Evolutionary conservation across 495 filamentous ascomycete genomes (phyloP).

Genomic region (Aspergillus cavernicola): DNA sequence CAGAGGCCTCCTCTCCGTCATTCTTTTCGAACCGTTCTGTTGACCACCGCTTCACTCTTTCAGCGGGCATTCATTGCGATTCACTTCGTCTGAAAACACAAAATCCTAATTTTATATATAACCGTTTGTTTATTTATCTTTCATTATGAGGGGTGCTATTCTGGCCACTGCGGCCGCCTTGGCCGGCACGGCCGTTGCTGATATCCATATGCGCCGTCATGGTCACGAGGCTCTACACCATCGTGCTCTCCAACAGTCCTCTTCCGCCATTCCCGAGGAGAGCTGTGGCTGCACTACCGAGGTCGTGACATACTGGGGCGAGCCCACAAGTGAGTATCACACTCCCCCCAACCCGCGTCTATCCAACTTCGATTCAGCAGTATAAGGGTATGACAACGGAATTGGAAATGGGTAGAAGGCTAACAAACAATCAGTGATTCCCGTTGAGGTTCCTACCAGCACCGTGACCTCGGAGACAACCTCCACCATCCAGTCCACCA

Average conservation of each 20-base stretch:
- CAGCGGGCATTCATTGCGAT: slow-evolving; percentile 80
- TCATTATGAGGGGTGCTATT: slow-evolving; percentile 66
- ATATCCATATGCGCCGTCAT: slow-evolving; percentile 54
- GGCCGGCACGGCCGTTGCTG: slow-evolving; percentile 57
- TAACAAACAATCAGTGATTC: slow-evolving; percentile 4
- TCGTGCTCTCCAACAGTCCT: slow-evolving; percentile 23
- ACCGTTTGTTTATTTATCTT: slow-evolving; percentile 18
- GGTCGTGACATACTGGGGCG: slow-evolving; percentile 57
- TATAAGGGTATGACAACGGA: no score
- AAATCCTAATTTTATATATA: background rate
- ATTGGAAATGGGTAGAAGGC: no score
- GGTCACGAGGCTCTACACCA: slow-evolving; percentile 59
- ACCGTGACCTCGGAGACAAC: slow-evolving; percentile 25
- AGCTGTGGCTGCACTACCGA: slow-evolving; percentile 68
- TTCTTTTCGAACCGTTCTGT: slow-evolving; percentile 30
- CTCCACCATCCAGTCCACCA: slow-evolving; percentile 34
- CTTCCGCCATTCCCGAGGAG: slow-evolving; percentile 31
- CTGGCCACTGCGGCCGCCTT: slow-evolving; percentile 65
- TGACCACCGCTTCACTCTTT: slow-evolving; percentile 94
- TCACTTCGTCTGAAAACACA: slow-evolving; percentile 7
- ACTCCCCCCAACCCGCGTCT: no score
- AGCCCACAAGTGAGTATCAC: slow-evolving; percentile 52
- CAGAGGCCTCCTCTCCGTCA: slow-evolving; percentile 44
- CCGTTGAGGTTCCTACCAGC: slow-evolving; percentile 11
- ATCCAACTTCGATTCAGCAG: no score